Conservation (phyloP, 164 flowering plant genomes). For the Magnolia kwangsiensis region DNA sequence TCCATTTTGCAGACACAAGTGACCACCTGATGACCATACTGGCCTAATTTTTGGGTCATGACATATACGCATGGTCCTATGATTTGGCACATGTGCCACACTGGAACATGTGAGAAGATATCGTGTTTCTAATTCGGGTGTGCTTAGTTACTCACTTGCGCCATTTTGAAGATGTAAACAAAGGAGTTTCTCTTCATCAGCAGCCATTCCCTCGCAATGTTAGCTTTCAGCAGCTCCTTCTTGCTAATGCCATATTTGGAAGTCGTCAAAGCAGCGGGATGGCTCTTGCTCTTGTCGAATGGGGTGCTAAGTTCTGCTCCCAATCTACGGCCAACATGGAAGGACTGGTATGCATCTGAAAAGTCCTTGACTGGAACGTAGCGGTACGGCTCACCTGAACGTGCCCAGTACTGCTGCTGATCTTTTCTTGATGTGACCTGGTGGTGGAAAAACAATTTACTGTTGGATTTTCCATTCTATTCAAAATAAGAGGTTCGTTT, state of each 20-base stretch:
- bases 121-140: background rate
- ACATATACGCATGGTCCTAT: too few relatives aligned
- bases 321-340: conserved; percentile 33
- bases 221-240: conserved; percentile 39
- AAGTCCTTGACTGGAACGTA: conserved; percentile 42
- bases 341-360: conserved; percentile 43
- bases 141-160: conserved; percentile 24
- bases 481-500: too few relatives aligned
- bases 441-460: background rate
- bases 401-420: conserved; percentile 63
- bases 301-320: conserved; percentile 35
- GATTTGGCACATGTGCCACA: too few relatives aligned
- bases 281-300: conserved; percentile 40
- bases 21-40: background rate
- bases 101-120: background rate
- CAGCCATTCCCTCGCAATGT: conserved; percentile 30
- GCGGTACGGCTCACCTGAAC: conserved; percentile 37
- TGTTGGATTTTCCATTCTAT: background rate
- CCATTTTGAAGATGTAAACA: conserved; percentile 37
- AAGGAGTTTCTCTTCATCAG: conserved; percentile 48
- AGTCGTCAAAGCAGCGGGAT: conserved; percentile 41
- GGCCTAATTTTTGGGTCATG: too few relatives aligned
- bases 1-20: too few relatives aligned
- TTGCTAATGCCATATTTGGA: conserved; percentile 32
- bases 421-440: conserved; percentile 76